These are phyloP conservation scores for Gomphus bonarii DNA, from an alignment of 1,284 basidiomycete species.

Conservation along the genomic window DNA sequence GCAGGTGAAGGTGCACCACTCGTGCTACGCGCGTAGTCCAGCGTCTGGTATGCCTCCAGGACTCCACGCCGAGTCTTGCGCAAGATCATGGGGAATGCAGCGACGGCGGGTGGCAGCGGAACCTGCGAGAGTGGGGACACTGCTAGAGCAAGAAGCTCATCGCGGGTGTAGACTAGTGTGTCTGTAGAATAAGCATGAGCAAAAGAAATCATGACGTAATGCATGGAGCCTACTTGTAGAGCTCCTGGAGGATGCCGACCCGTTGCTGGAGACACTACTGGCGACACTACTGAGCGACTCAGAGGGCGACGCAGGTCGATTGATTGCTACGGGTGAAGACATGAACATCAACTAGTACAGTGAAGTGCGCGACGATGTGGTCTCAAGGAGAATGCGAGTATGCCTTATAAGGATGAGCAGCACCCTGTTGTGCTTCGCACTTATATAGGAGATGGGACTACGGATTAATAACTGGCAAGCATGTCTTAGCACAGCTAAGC, in stretches of 20 bases:
- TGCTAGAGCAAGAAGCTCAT: constrained; percentile 14
- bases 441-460: not conserved
- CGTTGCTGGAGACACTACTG: not conserved
- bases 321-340: constrained; percentile 1
- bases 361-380: not conserved
- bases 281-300: no score
- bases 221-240: not conserved
- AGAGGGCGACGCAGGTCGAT: not conserved
- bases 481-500: not conserved
- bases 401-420: not conserved
- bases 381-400: not conserved
- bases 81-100: constrained; percentile 6
- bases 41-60: not conserved
- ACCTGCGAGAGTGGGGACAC: constrained; percentile 12
- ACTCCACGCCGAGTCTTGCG: not conserved
- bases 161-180: constrained; percentile 11
- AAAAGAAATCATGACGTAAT: not conserved
- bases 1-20: not conserved
- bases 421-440: not conserved
- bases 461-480: not conserved
- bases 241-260: not conserved
- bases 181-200: not conserved
- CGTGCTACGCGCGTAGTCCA: not conserved
- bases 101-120: constrained; percentile 4
- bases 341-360: not conserved